These are phyloP conservation scores for Heliocybe sulcata DNA, from an alignment of 1,284 basidiomycete species.

Conservation along the genomic window DNA sequence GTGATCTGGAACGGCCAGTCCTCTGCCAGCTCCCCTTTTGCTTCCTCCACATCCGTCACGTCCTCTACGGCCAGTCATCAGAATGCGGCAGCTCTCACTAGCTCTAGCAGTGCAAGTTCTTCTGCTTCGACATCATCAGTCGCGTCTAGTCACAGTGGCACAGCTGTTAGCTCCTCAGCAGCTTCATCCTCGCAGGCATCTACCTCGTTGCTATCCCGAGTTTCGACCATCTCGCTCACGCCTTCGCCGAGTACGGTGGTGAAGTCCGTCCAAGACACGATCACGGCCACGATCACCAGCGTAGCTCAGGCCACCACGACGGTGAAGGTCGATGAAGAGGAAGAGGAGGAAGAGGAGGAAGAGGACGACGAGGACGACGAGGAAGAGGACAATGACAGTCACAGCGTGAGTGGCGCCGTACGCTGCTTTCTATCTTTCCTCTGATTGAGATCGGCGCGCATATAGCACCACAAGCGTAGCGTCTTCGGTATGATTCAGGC, in stretches of 20 bases:
- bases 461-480: background rate
- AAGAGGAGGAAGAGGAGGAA: conserved; percentile 7
- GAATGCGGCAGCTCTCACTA: background rate
- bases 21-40: background rate
- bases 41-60: background rate
- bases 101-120: background rate
- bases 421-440: background rate
- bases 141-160: no score
- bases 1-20: conserved; percentile 43
- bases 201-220: no score
- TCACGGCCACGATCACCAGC: background rate
- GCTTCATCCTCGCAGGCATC: no score
- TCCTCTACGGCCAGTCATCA: background rate
- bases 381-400: conserved; percentile 19
- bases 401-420: background rate
- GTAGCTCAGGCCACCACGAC: background rate
- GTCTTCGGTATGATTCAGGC: conserved; percentile 7
- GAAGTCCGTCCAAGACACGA: background rate
- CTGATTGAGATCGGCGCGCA: background rate
- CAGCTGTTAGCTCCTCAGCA: no score
- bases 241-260: background rate
- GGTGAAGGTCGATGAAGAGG: conserved; percentile 7
- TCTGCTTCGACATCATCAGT: background rate
- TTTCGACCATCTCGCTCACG: no score
- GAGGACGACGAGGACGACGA: conserved; percentile 14